Evolutionary conservation across 2,329 filamentous ascomycete species (phyloP).

Genomic region (Leptodontidium sp.): DNA sequence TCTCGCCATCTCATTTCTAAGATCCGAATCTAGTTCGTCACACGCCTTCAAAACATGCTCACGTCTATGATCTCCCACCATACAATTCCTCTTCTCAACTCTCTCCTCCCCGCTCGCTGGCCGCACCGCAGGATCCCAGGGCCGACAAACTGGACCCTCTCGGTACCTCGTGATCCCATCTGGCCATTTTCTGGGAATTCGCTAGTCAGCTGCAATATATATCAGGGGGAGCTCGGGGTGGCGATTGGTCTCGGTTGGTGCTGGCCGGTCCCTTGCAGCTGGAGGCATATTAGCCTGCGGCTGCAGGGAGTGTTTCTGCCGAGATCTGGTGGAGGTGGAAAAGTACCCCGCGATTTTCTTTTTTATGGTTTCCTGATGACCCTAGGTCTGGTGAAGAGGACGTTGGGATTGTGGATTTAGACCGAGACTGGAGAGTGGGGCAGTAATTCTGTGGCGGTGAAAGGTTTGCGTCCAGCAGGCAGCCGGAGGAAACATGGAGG

Average conservation of each 20-base stretch:
- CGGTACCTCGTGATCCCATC: constrained; percentile 13
- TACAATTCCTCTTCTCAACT: background rate
- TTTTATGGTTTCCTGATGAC: too few relatives aligned
- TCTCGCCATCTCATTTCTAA: background rate
- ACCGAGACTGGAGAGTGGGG: too few relatives aligned
- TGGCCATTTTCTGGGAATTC: constrained; percentile 10
- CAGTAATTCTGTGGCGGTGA: too few relatives aligned
- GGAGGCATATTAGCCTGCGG: constrained; percentile 12
- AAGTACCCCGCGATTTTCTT: too few relatives aligned
- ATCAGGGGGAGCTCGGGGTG: background rate
- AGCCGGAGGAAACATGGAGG: too few relatives aligned
- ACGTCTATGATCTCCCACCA: background rate
- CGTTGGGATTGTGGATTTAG: too few relatives aligned
- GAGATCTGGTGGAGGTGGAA: background rate
- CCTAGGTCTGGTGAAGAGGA: too few relatives aligned
- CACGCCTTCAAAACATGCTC: background rate
- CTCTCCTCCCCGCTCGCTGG: background rate
- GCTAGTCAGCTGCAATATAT: constrained; percentile 8
- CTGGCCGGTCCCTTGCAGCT: constrained; percentile 17
- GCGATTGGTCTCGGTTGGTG: constrained; percentile 21
- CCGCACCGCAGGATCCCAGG: constrained; percentile 13
- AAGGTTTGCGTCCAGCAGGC: too few relatives aligned
- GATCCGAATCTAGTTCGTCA: constrained; percentile 4
- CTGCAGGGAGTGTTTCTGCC: background rate
- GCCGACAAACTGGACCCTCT: background rate